These are phyloP conservation scores for Macadamia integrifolia DNA, from an alignment of 164 flowering plant species.

Conservation along the genomic window DNA sequence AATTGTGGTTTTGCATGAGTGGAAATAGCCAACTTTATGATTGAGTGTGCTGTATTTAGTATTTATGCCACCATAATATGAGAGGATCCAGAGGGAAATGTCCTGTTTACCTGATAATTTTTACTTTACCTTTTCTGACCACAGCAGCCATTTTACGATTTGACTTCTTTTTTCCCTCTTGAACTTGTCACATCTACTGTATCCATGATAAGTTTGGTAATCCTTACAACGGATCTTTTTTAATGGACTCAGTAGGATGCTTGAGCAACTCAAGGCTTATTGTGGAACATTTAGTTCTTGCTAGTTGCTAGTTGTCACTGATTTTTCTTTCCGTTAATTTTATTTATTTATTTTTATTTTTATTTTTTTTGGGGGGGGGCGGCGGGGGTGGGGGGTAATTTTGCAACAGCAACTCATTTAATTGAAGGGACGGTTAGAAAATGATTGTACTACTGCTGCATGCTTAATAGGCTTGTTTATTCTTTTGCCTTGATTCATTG, in stretches of 20 bases:
- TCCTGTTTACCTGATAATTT: background rate
- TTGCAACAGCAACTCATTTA: too few species aligned
- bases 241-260: background rate
- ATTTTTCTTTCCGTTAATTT: background rate
- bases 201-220: background rate
- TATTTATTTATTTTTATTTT: too few species aligned
- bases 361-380: too few species aligned
- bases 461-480: background rate
- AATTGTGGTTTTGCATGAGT: background rate
- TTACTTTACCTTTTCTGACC: background rate
- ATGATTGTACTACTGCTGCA: background rate
- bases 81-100: too few species aligned
- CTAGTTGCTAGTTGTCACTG: background rate
- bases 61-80: too few species aligned
- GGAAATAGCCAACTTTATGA: background rate
- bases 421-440: background rate
- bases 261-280: background rate
- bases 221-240: background rate
- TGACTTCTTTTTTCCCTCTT: background rate
- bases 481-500: conserved; percentile 7
- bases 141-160: background rate
- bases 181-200: background rate
- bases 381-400: too few species aligned
- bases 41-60: too few species aligned
- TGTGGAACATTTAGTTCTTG: background rate